Evolutionary conservation across 305 asterid genomes (phyloP).

Genomic region (Plantago lanceolata): DNA sequence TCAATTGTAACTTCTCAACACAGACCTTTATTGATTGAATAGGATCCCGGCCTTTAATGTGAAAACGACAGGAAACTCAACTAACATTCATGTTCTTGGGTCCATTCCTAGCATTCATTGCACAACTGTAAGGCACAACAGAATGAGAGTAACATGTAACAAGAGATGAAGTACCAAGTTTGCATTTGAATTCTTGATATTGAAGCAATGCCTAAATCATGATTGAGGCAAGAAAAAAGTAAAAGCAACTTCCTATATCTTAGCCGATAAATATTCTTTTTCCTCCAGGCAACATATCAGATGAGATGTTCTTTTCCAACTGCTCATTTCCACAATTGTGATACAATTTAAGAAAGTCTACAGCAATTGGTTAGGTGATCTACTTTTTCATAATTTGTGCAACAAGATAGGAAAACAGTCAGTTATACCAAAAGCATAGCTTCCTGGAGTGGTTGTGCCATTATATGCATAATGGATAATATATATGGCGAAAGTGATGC

Average conservation of each 20-base stretch:
- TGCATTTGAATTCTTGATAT: slow-evolving; percentile 31
- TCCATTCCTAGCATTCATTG: neutral
- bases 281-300: neutral
- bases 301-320: neutral
- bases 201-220: slow-evolving; percentile 39
- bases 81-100: neutral
- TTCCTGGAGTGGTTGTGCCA: slow-evolving; percentile 6
- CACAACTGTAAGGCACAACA: slow-evolving; percentile 11
- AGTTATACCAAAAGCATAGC: neutral
- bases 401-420: slow-evolving; percentile 1
- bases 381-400: neutral
- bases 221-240: slow-evolving; percentile 31
- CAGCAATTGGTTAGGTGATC: slow-evolving; percentile 10
- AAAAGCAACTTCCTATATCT: slow-evolving; percentile 28
- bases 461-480: neutral
- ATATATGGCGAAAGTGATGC: slow-evolving; percentile 2
- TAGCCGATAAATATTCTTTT: slow-evolving; percentile 15
- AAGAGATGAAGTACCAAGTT: slow-evolving; percentile 6
- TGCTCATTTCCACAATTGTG: neutral
- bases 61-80: neutral
- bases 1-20: neutral
- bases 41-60: slow-evolving; percentile 13
- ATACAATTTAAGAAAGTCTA: neutral
- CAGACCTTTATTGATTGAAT: neutral
- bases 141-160: slow-evolving; percentile 11